phyloP scores from a whole-genome alignment of 139 green algal species.

The Volvox africanus region DNA sequence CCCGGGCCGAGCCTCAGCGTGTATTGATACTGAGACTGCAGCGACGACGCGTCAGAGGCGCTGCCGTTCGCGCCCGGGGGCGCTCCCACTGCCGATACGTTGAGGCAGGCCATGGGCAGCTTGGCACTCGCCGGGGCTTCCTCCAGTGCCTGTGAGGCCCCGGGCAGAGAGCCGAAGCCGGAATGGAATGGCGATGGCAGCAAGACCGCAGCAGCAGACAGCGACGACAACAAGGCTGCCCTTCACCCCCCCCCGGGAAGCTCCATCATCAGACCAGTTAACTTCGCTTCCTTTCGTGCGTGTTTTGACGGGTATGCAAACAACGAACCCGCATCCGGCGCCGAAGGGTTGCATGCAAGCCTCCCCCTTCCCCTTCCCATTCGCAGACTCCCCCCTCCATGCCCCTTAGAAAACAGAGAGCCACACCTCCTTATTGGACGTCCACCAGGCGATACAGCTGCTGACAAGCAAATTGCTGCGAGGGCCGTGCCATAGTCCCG shows the following conservation, averaged over 20 bases:
- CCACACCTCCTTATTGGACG: constrained; percentile 24
- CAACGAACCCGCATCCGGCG: too few relatives aligned
- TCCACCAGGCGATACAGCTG: constrained; percentile 57
- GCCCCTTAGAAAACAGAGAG: too few relatives aligned
- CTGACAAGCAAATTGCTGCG: constrained; percentile 31
- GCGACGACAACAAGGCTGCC: too few relatives aligned
- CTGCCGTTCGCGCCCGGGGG: too few relatives aligned
- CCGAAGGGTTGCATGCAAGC: background rate
- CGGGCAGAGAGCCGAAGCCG: too few relatives aligned
- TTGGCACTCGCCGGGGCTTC: constrained; percentile 32
- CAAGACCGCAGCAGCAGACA: too few relatives aligned
- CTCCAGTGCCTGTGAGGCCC: constrained; percentile 22
- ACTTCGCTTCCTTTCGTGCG: too few relatives aligned
- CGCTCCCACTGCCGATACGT: background rate
- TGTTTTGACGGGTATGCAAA: too few relatives aligned
- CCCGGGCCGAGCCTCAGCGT: constrained; percentile 38
- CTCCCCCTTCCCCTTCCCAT: background rate
- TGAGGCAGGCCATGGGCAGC: constrained; percentile 35
- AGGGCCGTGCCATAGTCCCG: constrained; percentile 17
- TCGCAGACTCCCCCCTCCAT: background rate
- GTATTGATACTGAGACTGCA: constrained; percentile 4
- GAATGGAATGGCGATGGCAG: too few relatives aligned
- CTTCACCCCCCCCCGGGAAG: too few relatives aligned
- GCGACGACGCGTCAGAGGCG: background rate
- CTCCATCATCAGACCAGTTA: too few relatives aligned